Evolutionary conservation across 1,284 basidiomycete species (phyloP).

Genomic region (Tylopilus sp.): DNA sequence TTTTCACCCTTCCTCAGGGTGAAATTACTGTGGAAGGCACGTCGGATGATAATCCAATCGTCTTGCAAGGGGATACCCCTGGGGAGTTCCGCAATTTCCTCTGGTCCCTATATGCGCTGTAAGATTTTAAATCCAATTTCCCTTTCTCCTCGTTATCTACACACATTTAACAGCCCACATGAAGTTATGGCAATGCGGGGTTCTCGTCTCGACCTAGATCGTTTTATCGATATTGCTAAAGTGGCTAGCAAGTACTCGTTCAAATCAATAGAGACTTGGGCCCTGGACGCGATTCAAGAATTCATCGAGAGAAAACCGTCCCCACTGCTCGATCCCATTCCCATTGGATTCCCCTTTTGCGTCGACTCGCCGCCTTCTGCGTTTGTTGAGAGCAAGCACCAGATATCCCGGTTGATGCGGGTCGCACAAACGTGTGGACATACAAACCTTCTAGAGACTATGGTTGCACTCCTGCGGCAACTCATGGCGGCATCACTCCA

Average conservation of each 20-base stretch:
- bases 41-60: constrained; percentile 67
- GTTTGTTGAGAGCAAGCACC: constrained; percentile 49
- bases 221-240: constrained; percentile 65
- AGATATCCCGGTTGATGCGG: constrained; percentile 62
- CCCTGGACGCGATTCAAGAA: constrained; percentile 67
- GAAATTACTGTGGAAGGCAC: constrained; percentile 56
- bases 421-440: constrained; percentile 71
- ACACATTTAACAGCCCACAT: constrained; percentile 54
- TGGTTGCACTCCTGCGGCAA: constrained; percentile 62
- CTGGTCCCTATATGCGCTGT: constrained; percentile 66
- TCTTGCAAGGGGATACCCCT: constrained; percentile 63
- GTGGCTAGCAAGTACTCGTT: constrained; percentile 73
- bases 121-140: constrained; percentile 46
- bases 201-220: constrained; percentile 55
- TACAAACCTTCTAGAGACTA: constrained; percentile 59
- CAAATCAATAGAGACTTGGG: constrained; percentile 71
- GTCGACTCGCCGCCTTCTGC: constrained; percentile 33
- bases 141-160: constrained; percentile 9
- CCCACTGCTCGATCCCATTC: constrained; percentile 53
- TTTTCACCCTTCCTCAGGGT: constrained; percentile 70
- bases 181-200: constrained; percentile 58
- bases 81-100: constrained; percentile 69
- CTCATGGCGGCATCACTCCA: constrained; percentile 63
- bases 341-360: constrained; percentile 46
- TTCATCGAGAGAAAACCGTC: constrained; percentile 66